Evolutionary conservation across 2,329 filamentous ascomycete genomes (phyloP), one percentile per base, ranked within the genome.

Genomic region (Fusarium tricinctum): DNA sequence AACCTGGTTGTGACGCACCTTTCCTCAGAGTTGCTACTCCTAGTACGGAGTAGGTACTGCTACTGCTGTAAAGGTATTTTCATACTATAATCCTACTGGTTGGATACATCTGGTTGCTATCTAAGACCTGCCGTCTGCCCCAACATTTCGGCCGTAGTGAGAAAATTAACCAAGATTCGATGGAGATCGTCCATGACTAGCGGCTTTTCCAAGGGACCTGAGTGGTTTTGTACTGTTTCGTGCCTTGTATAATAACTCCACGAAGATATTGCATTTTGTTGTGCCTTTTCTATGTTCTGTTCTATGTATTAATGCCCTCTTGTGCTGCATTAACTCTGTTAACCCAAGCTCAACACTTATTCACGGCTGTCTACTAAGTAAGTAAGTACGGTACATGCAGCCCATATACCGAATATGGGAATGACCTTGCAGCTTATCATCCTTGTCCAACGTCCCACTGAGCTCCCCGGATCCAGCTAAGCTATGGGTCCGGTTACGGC

Each of bases 141-240:
- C 71, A 73, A 73, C 71, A 71, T 66, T 72, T 73, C 62, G 61
- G 42, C 28, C 43, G 45, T 48, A 39, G 38, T 68, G 67, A 68
- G 52, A 63, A 47, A 69, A 58, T 69, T 70, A 46, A 57, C 52
- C 60, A 69, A 68, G 49, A 63, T 70, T 47, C 48, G 42, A 61
- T 55, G 61, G 49, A 51, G 66, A 69, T 69, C 66, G 52, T 57
- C 66, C 58, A 17, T 45, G 38, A 33, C 62, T 67, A 69, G 66
- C 46, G 38, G 30, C 42, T 60, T 51, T 46, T 20, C 22, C 40
- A 44, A 60, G 39, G 19, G 10, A 30, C 10, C 10, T 30, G 28
- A 30, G 28, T 30, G 10, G 10, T n/a, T n/a, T n/a, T n/a, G n/a
- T 30, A 30, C 28, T 5, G 28, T 28, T 40, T 63, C 58, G 63